Conservation (phyloP, 768 basidiomycete species). For the Artomyces pyxidatus region DNA sequence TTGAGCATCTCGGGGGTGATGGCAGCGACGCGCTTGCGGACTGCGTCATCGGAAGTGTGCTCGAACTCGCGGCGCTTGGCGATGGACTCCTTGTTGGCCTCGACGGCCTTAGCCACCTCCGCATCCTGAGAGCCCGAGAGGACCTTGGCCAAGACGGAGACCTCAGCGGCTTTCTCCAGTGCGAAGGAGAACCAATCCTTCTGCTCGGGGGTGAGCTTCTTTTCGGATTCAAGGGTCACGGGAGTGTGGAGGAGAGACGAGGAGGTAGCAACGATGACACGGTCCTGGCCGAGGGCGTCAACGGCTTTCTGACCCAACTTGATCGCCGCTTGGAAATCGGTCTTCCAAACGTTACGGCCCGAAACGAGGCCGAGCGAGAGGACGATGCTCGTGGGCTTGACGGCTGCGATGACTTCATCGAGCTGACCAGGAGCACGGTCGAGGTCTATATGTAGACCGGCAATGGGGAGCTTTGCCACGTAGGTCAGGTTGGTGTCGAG, state of each 20-base stretch:
- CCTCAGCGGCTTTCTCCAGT: conserved; percentile 89
- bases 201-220: conserved; percentile 79
- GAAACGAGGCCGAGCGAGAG: conserved; percentile 95
- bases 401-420: conserved; percentile 66
- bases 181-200: conserved; percentile 99
- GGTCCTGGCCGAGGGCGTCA: conserved; percentile 72
- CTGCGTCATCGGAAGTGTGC: conserved; percentile 83
- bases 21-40: conserved; percentile 90
- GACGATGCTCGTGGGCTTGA: conserved; percentile 74
- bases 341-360: conserved; percentile 99
- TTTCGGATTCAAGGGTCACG: conserved; percentile 90
- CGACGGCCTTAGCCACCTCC: conserved; percentile 61
- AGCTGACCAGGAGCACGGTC: conserved; percentile 91
- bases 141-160: conserved; percentile 76
- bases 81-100: conserved; percentile 86
- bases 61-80: conserved; percentile 93
- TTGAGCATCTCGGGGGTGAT: conserved; percentile 82
- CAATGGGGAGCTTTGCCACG: conserved; percentile 85
- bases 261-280: conserved; percentile 91
- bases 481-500: conserved; percentile 87
- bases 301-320: conserved; percentile 80
- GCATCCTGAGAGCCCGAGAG: conserved; percentile 81
- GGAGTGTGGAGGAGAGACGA: conserved; percentile 98
- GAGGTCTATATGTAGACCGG: conserved; percentile 94
- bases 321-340: conserved; percentile 79